Base-by-base conservation (phyloP, 2,329 filamentous ascomycete genomes). In the Pseudogymnoascus sp. region DNA sequence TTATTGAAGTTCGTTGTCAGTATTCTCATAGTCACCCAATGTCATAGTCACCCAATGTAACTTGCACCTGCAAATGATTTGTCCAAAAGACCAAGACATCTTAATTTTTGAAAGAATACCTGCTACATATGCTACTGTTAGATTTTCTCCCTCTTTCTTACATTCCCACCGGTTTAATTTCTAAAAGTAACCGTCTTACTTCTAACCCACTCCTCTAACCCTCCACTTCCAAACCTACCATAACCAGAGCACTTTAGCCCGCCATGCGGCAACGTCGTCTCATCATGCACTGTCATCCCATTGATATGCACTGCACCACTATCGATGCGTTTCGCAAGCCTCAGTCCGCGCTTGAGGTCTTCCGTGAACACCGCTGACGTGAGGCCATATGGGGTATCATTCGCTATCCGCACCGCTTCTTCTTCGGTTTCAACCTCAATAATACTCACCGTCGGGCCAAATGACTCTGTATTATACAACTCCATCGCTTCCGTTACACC, bases 371-470 rank as follows among this genome's bases (percentile, higher is more conserved):
- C 82, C 0, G 89, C 82, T 3, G 85, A 81, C 2, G 80, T 78
- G 11, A 95, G 80, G 3, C 91, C 91, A 71, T 92, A 94, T 59
- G 91, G 88, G 1, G 88, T 91, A 68, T 93, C 89, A 70, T 95
- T 95, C 12, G 90, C 89, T 16, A 93, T 77, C 33, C 79, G 76
- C 21, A 94, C 74, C 0, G 89, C 90, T 66, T 92, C 87, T 31
- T 91, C 88, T 52, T 90, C 87, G 2, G 75, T 78, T n/a, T 84
- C 79, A 29, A 92, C 80, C 21, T 82, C 78, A 11, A 88, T 82
- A 19, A 94, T 70, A n/a, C 84, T 85, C 1, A 92, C 88, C 0
- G 83, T 85, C 0, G 91, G 90, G 0, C 89, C 91, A 69, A 95
- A 95, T 1, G 84, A 88, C 75, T 95, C 91, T 1, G 82, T 86